Evolutionary conservation across 305 asterid species (phyloP).

Genomic region (Petunia hybrid): DNA sequence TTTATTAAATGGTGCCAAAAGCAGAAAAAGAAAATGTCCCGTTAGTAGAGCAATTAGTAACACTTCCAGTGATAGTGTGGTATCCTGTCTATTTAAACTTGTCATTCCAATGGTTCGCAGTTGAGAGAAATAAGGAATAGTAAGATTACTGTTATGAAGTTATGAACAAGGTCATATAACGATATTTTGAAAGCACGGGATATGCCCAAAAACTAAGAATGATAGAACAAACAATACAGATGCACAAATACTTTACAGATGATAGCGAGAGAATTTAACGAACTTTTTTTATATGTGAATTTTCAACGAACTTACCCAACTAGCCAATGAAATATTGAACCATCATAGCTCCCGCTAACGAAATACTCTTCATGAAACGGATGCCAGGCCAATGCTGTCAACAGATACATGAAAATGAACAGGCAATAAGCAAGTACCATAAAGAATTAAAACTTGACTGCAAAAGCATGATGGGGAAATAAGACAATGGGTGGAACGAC

Average conservation of each 20-base stretch:
- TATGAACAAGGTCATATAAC: background rate
- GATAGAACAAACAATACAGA: no score
- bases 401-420: conserved; percentile 34
- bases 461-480: background rate
- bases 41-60: background rate
- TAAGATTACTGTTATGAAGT: conserved; percentile 20
- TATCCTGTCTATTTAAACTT: conserved; percentile 2
- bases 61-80: background rate
- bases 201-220: background rate
- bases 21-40: background rate
- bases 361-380: conserved; percentile 98
- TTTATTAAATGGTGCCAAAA: conserved; percentile 25
- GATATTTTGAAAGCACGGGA: background rate
- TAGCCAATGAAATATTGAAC: conserved; percentile 98
- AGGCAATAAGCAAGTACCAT: conserved; percentile 36
- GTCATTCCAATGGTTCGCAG: background rate
- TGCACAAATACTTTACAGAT: conserved; percentile 11
- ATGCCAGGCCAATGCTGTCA: conserved; percentile 98
- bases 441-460: conserved; percentile 29
- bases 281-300: no score
- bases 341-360: conserved; percentile 98
- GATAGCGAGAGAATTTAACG: conserved; percentile 1
- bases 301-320: conserved; percentile 70
- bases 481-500: conserved; percentile 1
- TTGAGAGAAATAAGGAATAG: background rate